Conservation (phyloP, 2,329 filamentous ascomycete species). For the Elsinoe arachidis region DNA sequence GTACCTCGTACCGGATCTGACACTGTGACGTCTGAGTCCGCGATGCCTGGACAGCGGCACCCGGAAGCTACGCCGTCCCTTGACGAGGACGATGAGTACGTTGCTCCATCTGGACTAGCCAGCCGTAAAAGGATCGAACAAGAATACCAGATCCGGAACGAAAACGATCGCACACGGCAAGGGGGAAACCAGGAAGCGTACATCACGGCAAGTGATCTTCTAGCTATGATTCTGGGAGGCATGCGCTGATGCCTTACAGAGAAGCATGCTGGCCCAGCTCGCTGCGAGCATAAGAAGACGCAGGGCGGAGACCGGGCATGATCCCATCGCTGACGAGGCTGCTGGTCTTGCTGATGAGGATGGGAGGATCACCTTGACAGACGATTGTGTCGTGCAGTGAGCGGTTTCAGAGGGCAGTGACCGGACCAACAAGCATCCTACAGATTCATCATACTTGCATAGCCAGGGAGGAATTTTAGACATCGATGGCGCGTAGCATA, state of each 20-base stretch:
- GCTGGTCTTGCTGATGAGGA: conserved; percentile 12
- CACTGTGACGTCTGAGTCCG: conserved; percentile 21
- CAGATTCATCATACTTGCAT: no score
- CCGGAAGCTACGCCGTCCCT: conserved; percentile 10
- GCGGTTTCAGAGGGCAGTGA: not conserved
- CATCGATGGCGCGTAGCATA: no score
- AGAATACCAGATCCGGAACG: conserved; percentile 52
- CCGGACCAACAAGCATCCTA: not conserved
- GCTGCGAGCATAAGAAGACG: conserved; percentile 19
- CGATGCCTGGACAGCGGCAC: not conserved
- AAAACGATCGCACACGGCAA: conserved; percentile 53
- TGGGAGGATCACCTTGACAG: conserved; percentile 19
- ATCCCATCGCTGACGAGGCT: conserved; percentile 14
- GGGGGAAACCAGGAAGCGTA: conserved; percentile 50
- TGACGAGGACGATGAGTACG: conserved; percentile 31
- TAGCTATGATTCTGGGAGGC: conserved; percentile 12
- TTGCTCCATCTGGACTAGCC: conserved; percentile 39
- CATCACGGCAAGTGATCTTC: conserved; percentile 36
- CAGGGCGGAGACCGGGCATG: conserved; percentile 12
- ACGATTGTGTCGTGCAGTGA: conserved; percentile 24
- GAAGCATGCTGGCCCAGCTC: conserved; percentile 22
- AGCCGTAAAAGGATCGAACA: conserved; percentile 53
- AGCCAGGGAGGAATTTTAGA: no score
- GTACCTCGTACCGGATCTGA: conserved; percentile 3
- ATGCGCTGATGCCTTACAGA: conserved; percentile 17